Percentiles rank a stretch among this genome's conserved stretches.
phyloP scores from a whole-genome alignment of 345 rosid genomes.

The Xanthoceras sorbifolium region DNA sequence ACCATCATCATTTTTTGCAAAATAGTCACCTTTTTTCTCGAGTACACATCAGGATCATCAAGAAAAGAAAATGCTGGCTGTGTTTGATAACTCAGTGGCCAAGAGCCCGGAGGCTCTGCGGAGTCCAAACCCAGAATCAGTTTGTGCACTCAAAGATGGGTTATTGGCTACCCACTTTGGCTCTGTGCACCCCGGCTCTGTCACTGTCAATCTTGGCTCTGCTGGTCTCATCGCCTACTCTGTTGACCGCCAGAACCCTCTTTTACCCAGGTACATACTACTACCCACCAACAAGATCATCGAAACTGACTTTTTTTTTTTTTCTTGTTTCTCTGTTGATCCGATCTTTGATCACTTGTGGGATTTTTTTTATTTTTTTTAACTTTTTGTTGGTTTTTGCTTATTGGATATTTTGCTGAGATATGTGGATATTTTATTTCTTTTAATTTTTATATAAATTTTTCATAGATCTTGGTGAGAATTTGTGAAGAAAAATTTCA shows the following conservation, averaged over 20 bases:
- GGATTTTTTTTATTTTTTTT: too few relatives aligned
- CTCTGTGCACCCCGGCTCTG: conserved; percentile 51
- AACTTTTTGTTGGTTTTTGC: too few relatives aligned
- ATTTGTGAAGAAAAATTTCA: not conserved
- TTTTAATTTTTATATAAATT: not conserved
- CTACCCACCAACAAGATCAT: not conserved
- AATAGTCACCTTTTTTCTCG: too few relatives aligned
- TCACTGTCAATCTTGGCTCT: conserved; percentile 74
- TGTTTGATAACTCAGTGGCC: conserved; percentile 83
- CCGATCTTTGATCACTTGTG: conserved; percentile 15
- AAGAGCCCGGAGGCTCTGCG: conserved; percentile 76
- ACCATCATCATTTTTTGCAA: not conserved
- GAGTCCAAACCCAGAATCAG: conserved; percentile 53
- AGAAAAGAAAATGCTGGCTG: conserved; percentile 67
- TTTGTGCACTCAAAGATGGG: conserved; percentile 65
- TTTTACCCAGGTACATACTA: conserved; percentile 71
- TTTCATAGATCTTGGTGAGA: conserved; percentile 10
- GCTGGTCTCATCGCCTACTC: conserved; percentile 82
- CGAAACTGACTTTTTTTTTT: not conserved
- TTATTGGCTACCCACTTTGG: conserved; percentile 62
- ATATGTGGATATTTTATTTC: not conserved
- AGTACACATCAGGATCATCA: not conserved
- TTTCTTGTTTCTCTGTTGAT: conserved; percentile 10
- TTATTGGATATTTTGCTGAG: not conserved
- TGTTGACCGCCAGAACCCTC: conserved; percentile 71